A percentile compares a stretch with the other conserved stretches of the same genome.
Evolutionary conservation across 2,329 filamentous ascomycete species (phyloP).

Genomic region (Chrysosphaeria jannelii): DNA sequence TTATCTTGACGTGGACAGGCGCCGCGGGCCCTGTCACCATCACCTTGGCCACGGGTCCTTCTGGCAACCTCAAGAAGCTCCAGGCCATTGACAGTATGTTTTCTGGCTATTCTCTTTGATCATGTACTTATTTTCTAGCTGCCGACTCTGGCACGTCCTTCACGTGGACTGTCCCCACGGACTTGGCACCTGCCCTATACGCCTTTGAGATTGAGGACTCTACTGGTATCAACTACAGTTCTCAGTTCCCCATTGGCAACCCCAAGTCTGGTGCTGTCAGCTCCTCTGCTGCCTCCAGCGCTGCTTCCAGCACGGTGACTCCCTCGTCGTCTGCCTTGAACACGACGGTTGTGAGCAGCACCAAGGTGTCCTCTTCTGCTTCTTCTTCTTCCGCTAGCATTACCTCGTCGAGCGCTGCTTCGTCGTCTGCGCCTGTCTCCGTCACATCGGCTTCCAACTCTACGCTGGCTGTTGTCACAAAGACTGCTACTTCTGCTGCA

Average conservation of each 20-base stretch:
- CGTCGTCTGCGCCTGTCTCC: not conserved
- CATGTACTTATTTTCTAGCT: constrained; percentile 7
- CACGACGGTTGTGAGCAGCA: constrained; percentile 1
- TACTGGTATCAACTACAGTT: constrained; percentile 14
- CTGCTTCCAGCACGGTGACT: constrained; percentile 1
- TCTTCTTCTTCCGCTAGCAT: constrained; percentile 1
- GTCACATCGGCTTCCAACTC: not conserved
- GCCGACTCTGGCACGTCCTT: constrained; percentile 9
- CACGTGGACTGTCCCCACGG: constrained; percentile 11
- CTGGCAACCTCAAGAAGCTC: constrained; percentile 10
- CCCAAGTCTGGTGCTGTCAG: constrained; percentile 4
- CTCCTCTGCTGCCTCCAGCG: constrained; percentile 4
- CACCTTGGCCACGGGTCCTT: constrained; percentile 11
- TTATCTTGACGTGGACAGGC: constrained; percentile 14
- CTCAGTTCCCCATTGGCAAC: constrained; percentile 9
- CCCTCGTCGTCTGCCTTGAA: constrained; percentile 4
- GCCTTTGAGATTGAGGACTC: constrained; percentile 15
- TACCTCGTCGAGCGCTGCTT: not conserved
- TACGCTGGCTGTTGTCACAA: constrained; percentile 1
- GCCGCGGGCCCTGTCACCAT: constrained; percentile 14
- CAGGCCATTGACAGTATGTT: constrained; percentile 10
- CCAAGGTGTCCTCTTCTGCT: not conserved
- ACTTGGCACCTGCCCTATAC: constrained; percentile 12
- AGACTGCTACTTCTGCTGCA: constrained; percentile 4
- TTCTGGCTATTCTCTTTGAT: not conserved